Evolutionary conservation across 306 rosid species (phyloP).

Genomic region (Rubus idaeus): DNA sequence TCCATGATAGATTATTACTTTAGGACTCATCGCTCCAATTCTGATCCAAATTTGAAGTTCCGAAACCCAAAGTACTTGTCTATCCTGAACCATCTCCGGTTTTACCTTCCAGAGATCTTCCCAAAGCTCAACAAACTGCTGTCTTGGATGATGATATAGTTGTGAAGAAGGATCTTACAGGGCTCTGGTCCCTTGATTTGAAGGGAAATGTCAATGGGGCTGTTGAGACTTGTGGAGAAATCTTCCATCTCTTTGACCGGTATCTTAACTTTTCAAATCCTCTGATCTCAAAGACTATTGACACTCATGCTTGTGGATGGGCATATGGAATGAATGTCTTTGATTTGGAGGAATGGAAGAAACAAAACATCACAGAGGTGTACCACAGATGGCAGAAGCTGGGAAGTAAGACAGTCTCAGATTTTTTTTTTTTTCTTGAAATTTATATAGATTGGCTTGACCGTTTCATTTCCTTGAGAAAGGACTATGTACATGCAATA

Average conservation of each 20-base stretch:
- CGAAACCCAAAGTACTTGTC: conserved; percentile 94
- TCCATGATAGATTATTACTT: conserved; percentile 93
- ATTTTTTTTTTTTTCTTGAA: conserved; percentile 1
- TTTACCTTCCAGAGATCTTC: conserved; percentile 91
- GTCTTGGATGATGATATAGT: conserved; percentile 93
- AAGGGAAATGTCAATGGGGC: conserved; percentile 96
- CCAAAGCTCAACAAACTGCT: conserved; percentile 88
- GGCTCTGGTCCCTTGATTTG: conserved; percentile 76
- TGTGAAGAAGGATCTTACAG: conserved; percentile 91
- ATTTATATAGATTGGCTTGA: not conserved
- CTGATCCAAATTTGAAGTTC: conserved; percentile 88
- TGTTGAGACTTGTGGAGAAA: conserved; percentile 97
- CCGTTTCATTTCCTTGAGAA: not conserved
- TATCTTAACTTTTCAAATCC: conserved; percentile 97
- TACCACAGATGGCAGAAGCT: conserved; percentile 96
- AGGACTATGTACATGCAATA: not conserved
- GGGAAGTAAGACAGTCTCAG: conserved; percentile 43
- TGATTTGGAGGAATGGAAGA: conserved; percentile 90
- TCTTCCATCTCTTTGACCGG: conserved; percentile 89
- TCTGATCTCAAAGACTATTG: conserved; percentile 79
- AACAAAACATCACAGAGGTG: conserved; percentile 87
- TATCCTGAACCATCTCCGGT: conserved; percentile 96
- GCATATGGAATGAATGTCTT: conserved; percentile 98
- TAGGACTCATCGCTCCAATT: conserved; percentile 70
- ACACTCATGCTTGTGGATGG: conserved; percentile 98